phyloP scores from a whole-genome alignment of 179 eudicot species.

The Drosera spatulata region DNA sequence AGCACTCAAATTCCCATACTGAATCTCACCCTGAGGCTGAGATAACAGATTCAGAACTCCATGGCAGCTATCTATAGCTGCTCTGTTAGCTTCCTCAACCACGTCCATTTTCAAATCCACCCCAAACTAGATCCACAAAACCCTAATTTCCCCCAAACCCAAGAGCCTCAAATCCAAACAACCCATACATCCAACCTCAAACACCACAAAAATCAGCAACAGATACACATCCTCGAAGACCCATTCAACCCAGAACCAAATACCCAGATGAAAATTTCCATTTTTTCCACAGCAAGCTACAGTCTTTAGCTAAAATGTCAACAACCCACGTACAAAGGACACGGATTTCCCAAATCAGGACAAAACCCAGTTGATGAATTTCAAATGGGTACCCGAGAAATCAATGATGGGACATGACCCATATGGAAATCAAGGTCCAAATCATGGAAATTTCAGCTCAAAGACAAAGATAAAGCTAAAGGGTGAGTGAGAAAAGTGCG shows the following conservation, averaged over 20 bases:
- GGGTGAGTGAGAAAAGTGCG: background rate
- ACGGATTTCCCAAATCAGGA: background rate
- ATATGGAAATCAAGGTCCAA: background rate
- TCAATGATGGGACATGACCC: background rate
- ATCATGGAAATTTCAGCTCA: background rate
- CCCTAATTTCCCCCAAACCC: conserved; percentile 6
- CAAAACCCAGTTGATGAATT: conserved; percentile 2
- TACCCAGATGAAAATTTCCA: background rate
- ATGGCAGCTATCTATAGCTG: conserved; percentile 61
- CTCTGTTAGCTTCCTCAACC: conserved; percentile 50
- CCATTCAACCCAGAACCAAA: background rate
- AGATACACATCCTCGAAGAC: background rate
- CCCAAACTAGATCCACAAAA: conserved; percentile 1
- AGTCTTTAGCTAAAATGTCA: background rate
- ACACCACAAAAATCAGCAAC: conserved; percentile 4
- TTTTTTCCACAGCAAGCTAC: background rate
- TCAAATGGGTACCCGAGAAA: background rate
- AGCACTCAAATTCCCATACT: conserved; percentile 21
- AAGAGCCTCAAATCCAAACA: background rate
- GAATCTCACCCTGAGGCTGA: conserved; percentile 32
- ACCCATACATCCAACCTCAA: background rate
- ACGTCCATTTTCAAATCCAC: conserved; percentile 34
- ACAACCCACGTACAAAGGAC: background rate
- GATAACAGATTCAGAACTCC: conserved; percentile 36
- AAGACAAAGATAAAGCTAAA: background rate